These are phyloP conservation scores for Tolypocladium pustulatum DNA, from an alignment of 2,329 filamentous ascomycete species.

Conservation along the genomic window DNA sequence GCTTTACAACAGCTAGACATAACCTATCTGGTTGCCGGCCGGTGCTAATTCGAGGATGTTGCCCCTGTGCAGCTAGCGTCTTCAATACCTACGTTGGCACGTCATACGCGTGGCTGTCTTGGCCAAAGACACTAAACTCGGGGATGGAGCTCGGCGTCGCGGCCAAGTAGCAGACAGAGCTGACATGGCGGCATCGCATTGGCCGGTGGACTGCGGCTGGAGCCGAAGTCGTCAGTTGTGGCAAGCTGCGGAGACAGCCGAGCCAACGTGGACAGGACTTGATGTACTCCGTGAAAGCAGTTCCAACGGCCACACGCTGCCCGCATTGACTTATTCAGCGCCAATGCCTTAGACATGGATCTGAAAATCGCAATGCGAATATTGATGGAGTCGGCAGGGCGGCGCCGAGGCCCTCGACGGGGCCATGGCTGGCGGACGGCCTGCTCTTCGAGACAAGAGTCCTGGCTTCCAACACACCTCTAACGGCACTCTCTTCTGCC, in stretches of 20 bases:
- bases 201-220: background rate
- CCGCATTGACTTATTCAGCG: background rate
- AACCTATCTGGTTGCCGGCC: background rate
- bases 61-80: background rate
- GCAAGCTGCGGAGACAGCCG: background rate
- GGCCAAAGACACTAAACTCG: background rate
- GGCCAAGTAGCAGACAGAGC: background rate
- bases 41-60: background rate
- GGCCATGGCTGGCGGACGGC: background rate
- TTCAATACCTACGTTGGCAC: too few species aligned
- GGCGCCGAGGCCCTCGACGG: background rate
- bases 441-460: background rate
- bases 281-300: too few species aligned
- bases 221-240: background rate
- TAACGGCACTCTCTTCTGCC: background rate
- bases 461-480: background rate
- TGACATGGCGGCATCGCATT: background rate
- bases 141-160: background rate
- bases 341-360: too few species aligned
- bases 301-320: background rate
- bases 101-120: background rate
- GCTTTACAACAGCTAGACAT: background rate
- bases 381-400: background rate
- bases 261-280: background rate
- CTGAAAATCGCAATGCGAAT: background rate